Base-by-base conservation (phyloP, 139 green algal genomes). In the Spirogloea muscicola region DNA sequence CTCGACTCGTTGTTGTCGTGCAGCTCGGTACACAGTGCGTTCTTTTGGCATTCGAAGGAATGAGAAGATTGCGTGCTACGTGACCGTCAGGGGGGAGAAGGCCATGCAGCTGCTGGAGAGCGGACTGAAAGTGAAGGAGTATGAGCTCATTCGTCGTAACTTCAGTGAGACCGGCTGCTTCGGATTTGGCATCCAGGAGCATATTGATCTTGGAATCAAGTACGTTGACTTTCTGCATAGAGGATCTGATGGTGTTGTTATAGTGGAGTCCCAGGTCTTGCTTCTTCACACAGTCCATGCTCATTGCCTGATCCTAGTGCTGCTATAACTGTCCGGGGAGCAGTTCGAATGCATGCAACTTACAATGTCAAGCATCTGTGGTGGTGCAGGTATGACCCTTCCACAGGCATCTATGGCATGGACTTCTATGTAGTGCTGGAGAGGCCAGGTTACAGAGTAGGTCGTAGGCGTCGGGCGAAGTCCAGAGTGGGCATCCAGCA, bases 121-220 rank as follows among this genome's bases (percentile, higher is more conserved):
- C 51, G 95, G 94, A 37, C 88, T 99, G 27, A 98, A 98, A 88
- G 95, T 99, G 64, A 96, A 96, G 89, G 95, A 99, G 86, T 99
- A 96, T 71, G 95, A 99, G 90, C 90, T 99, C 13, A 75, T 97
- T 34, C 86, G 92, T 63, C 89, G 85, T 68, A 99, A 99, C 87
- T 99, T 99, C 88, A 93, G 86, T 25, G 88, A 93, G 41, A 92
- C 86, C 40, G 84, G 85, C 37, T 82, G 72, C 70, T 88, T 89
- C 64, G 94, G 94, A 78, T 97, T 96, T 86, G 71, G 76, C 34
- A 83, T 83, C 51, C 68, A 80, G 69, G 95, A 99, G 89, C 95
- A 99, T 89, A 99, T 99, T 80, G 95, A 99, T 65, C 86, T 99
- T 81, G 95, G 95, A 71, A 97, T 99, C 87, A 99, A 99, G 89